Evolutionary conservation across 2,329 filamentous ascomycete species (phyloP).

Genomic region (Xylaria sp.): DNA sequence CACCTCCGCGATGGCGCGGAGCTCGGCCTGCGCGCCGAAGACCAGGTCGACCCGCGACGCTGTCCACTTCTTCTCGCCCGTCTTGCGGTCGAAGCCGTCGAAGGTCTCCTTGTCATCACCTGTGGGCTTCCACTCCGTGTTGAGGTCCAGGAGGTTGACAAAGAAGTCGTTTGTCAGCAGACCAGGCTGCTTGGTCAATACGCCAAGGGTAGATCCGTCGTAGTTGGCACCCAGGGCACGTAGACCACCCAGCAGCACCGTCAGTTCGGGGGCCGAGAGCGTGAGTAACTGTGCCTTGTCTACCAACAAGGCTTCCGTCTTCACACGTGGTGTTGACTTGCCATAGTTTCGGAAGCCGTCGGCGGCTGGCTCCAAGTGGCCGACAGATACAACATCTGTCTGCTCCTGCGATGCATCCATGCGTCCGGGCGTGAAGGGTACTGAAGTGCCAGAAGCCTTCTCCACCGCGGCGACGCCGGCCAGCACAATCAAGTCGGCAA

Average conservation of each 20-base stretch:
- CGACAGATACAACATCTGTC: conserved; percentile 70
- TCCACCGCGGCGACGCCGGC: conserved; percentile 74
- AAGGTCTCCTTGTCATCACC: conserved; percentile 60
- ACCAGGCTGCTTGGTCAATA: conserved; percentile 72
- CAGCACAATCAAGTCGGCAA: conserved; percentile 81
- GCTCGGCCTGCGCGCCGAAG: conserved; percentile 75
- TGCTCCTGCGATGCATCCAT: conserved; percentile 73
- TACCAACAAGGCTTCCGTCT: conserved; percentile 72
- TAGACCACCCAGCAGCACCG: conserved; percentile 73
- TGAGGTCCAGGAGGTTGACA: conserved; percentile 74
- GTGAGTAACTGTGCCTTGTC: conserved; percentile 75
- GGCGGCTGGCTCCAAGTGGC: conserved; percentile 69
- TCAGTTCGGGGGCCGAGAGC: conserved; percentile 72
- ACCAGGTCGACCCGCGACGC: conserved; percentile 72
- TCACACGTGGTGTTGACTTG: conserved; percentile 62
- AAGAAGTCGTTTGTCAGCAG: conserved; percentile 82
- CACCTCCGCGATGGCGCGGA: conserved; percentile 73
- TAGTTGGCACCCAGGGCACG: conserved; percentile 73
- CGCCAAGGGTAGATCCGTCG: conserved; percentile 69
- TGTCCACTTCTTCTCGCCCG: conserved; percentile 70
- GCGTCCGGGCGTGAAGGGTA: conserved; percentile 77
- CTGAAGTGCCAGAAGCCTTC: conserved; percentile 68
- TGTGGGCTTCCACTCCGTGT: conserved; percentile 66
- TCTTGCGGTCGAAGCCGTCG: conserved; percentile 69
- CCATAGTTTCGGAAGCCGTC: conserved; percentile 85